Evolutionary conservation across 768 basidiomycete species (phyloP).

Genomic region (Pulveroboletus sp.): DNA sequence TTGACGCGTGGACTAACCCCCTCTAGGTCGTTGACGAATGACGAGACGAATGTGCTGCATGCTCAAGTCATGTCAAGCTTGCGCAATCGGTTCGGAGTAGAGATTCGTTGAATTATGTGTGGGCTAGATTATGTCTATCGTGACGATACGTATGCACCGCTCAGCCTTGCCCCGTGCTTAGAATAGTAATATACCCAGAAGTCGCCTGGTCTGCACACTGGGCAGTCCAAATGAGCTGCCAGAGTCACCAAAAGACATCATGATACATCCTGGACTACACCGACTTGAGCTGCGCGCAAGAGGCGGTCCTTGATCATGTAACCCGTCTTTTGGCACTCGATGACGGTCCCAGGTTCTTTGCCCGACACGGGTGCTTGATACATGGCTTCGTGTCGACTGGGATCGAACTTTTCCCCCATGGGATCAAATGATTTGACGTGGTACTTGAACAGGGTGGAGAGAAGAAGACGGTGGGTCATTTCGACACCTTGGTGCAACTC

Average conservation of each 20-base stretch:
- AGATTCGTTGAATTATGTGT: conserved; percentile 70
- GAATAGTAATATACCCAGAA: conserved; percentile 13
- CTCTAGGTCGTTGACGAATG: conserved; percentile 76
- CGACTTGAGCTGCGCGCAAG: conserved; percentile 93
- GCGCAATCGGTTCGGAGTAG: conserved; percentile 65
- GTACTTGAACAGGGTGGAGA: conserved; percentile 88
- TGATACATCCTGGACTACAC: conserved; percentile 73
- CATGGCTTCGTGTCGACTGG: conserved; percentile 91
- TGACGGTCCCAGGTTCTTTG: conserved; percentile 83
- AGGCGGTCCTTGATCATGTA: conserved; percentile 94
- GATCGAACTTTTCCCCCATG: conserved; percentile 89
- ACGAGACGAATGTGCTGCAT: conserved; percentile 84
- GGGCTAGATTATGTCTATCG: conserved; percentile 34
- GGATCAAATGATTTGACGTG: conserved; percentile 91
- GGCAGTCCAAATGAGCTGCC: neutral
- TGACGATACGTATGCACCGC: conserved; percentile 23
- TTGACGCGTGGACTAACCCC: conserved; percentile 2
- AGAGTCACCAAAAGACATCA: conserved; percentile 21
- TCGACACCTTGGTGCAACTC: conserved; percentile 85
- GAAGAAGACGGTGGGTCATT: conserved; percentile 84
- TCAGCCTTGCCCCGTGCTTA: conserved; percentile 28
- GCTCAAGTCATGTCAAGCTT: conserved; percentile 51
- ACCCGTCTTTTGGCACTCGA: conserved; percentile 87
- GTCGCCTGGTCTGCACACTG: conserved; percentile 6
- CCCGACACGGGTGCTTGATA: conserved; percentile 91